These are phyloP conservation scores for Gloeopeniophorella convolvens DNA, from an alignment of 768 basidiomycete species.

Conservation along the genomic window DNA sequence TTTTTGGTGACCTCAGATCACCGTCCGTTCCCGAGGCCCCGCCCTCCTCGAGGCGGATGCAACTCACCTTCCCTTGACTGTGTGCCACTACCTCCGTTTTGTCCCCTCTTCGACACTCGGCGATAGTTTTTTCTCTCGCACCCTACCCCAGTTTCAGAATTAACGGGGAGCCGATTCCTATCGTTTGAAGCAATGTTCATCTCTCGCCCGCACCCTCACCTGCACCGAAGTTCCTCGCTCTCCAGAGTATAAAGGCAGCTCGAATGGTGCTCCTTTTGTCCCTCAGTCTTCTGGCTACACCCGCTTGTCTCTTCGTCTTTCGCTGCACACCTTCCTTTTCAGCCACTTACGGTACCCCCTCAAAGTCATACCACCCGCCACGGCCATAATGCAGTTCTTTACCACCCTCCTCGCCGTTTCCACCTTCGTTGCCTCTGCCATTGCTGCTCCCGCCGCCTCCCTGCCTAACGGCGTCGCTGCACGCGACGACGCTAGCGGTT, in stretches of 20 bases:
- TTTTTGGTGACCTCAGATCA: too few species aligned
- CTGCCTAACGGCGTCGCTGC: background rate
- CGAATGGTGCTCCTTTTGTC: background rate
- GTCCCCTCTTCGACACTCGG: too few species aligned
- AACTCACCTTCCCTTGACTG: too few species aligned
- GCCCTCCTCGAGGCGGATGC: too few species aligned
- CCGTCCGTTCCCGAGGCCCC: too few species aligned
- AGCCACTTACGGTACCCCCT: constrained; percentile 16
- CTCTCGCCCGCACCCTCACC: too few species aligned
- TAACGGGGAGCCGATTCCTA: too few species aligned
- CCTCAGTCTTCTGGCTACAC: background rate
- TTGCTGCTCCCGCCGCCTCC: background rate
- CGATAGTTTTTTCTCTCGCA: too few species aligned
- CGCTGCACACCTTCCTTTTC: constrained; percentile 11
- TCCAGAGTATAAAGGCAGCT: background rate
- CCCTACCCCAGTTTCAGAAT: too few species aligned
- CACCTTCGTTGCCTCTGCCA: constrained; percentile 27
- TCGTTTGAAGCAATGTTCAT: too few species aligned
- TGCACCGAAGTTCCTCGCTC: background rate
- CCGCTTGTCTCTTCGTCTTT: constrained; percentile 18
- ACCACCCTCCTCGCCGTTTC: constrained; percentile 38
- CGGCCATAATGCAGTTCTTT: constrained; percentile 35
- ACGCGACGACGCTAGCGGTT: constrained; percentile 19
- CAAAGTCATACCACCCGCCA: too few species aligned
- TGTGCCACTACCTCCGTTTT: too few species aligned